Conservation (phyloP, 805 yeast genomes). For the Candida orba region DNA sequence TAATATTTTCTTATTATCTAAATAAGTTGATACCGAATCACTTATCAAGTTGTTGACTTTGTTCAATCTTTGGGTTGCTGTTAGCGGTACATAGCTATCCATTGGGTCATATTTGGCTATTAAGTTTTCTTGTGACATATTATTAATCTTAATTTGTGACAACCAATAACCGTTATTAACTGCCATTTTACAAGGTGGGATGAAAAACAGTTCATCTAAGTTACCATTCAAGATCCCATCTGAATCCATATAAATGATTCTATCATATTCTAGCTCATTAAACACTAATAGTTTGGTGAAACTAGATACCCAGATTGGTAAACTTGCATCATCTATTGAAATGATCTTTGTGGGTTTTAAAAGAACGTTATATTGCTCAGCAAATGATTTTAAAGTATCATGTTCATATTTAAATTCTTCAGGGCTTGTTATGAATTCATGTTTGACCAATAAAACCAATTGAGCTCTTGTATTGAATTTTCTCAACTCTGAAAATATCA, state of each 20-base stretch:
- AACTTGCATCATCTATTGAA: slow-evolving; percentile 12
- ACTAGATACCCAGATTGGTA: slow-evolving; percentile 38
- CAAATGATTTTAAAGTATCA: slow-evolving; percentile 7
- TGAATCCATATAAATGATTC: slow-evolving; percentile 52
- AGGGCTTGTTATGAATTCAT: slow-evolving; percentile 21
- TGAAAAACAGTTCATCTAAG: slow-evolving; percentile 45
- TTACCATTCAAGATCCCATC: slow-evolving; percentile 37
- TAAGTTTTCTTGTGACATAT: slow-evolving; percentile 13
- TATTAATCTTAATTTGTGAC: slow-evolving; percentile 22
- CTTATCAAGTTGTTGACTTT: slow-evolving; percentile 9
- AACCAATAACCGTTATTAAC: slow-evolving; percentile 40
- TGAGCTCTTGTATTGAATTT: slow-evolving; percentile 35
- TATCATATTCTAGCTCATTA: slow-evolving; percentile 39
- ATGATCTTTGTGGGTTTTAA: slow-evolving; percentile 15
- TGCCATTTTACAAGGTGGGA: slow-evolving; percentile 41
- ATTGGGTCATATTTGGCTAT: slow-evolving; percentile 14
- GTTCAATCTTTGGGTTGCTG: slow-evolving; percentile 15
- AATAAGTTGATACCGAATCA: neutral
- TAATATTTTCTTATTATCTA: neutral
- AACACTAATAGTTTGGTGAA: slow-evolving; percentile 52
- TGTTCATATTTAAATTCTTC: slow-evolving; percentile 7
- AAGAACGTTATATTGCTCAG: slow-evolving; percentile 8
- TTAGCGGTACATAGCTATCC: slow-evolving; percentile 18
- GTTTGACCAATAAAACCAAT: slow-evolving; percentile 37
- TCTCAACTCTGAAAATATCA: slow-evolving; percentile 37